phyloP scores from a whole-genome alignment of 352 stramenopile species.

The Globisporangium canariense region DNA sequence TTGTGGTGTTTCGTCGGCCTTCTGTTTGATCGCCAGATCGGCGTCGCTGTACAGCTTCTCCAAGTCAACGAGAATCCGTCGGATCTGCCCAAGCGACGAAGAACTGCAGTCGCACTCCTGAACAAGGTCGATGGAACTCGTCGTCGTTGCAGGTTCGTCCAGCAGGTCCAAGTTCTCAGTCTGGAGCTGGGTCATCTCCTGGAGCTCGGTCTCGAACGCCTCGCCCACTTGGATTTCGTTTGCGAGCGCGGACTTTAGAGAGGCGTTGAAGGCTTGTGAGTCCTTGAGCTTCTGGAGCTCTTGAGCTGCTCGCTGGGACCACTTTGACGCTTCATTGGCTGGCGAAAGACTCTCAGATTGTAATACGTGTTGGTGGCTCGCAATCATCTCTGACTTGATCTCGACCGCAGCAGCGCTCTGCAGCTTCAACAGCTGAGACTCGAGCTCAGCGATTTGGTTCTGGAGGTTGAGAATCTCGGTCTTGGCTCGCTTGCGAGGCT shows the following conservation, averaged over 20 bases:
- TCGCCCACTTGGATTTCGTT: not conserved
- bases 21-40: not conserved
- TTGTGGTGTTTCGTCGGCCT: not conserved
- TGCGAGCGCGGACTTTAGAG: not conserved
- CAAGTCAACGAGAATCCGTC: not conserved
- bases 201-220: not conserved
- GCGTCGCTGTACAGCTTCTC: not conserved
- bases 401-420: not conserved
- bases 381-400: not conserved
- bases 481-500: constrained; percentile 1
- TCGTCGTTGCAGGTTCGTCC: too few species aligned
- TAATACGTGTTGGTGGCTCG: too few species aligned
- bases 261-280: not conserved
- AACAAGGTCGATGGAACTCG: not conserved
- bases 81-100: not conserved
- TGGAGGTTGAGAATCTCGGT: not conserved
- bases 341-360: not conserved
- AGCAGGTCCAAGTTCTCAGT: not conserved
- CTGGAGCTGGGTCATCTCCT: not conserved
- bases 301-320: not conserved
- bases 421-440: not conserved
- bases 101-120: not conserved
- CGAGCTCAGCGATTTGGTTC: not conserved
- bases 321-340: not conserved
- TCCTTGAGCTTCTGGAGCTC: not conserved